These are phyloP conservation scores for Cryphonectria radicalis DNA, from an alignment of 2,329 filamentous ascomycete species.

Conservation along the genomic window DNA sequence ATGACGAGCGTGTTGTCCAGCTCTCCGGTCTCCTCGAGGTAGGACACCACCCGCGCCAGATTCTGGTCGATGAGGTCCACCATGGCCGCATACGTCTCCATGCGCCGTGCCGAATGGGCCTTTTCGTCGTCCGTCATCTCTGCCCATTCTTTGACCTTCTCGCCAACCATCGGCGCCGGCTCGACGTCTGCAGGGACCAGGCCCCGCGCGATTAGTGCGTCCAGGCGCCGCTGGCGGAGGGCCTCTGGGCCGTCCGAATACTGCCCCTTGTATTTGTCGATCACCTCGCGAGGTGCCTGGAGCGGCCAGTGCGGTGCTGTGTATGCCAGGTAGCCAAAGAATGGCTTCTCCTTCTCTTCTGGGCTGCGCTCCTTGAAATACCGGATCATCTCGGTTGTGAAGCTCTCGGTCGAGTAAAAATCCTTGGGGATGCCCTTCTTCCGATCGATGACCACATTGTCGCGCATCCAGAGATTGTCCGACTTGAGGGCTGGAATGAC, in stretches of 20 bases:
- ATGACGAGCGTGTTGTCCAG: conserved; percentile 66
- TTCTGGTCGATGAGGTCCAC: conserved; percentile 65
- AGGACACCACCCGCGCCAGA: conserved; percentile 62
- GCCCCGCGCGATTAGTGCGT: conserved; percentile 59
- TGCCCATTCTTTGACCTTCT: conserved; percentile 52
- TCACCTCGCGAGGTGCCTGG: conserved; percentile 58
- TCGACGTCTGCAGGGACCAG: conserved; percentile 56
- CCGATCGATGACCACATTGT: conserved; percentile 42
- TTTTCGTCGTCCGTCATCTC: conserved; percentile 50
- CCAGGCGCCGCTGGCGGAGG: conserved; percentile 56
- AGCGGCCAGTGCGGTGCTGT: conserved; percentile 68
- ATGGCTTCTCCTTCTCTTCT: conserved; percentile 46
- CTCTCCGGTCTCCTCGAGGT: conserved; percentile 59
- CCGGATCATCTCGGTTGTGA: conserved; percentile 54
- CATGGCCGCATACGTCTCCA: conserved; percentile 68
- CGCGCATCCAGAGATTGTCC: conserved; percentile 44
- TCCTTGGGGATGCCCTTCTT: conserved; percentile 50
- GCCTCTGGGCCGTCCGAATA: conserved; percentile 65
- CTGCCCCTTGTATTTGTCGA: conserved; percentile 60
- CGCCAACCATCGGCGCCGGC: conserved; percentile 53
- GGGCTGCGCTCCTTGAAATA: conserved; percentile 53
- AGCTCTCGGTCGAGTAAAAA: conserved; percentile 57
- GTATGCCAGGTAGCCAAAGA: conserved; percentile 65
- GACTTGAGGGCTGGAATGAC: conserved; percentile 40
- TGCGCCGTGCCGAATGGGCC: conserved; percentile 53